Base-by-base conservation (phyloP, 2,329 filamentous ascomycete species). In the Colletotrichum tabaci region DNA sequence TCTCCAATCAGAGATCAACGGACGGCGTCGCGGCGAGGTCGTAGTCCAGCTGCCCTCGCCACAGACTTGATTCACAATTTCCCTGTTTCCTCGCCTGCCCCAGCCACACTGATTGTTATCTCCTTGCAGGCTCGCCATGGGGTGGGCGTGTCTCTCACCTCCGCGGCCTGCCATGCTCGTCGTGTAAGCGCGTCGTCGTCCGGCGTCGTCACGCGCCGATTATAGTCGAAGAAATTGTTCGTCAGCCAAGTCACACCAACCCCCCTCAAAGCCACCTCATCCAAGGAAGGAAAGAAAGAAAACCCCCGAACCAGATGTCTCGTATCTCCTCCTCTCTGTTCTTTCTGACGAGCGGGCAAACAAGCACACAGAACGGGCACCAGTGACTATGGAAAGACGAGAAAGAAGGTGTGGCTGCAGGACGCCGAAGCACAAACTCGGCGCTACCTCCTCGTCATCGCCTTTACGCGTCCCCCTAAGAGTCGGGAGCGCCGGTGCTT, bases 381-480 rank as follows among this genome's bases (percentile, higher is more conserved):
- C 10, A 52, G 13, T 13, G 5, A 44, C 35, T 10, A 38, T 2
- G 49, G 21, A 26, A 38, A 38, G n/a, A 21, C 13, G 12, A 13
- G 23, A 57, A 61, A 69, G 55, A 56, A 71, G 56, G 67, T 67
- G 67, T 71, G 67, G 63, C 67, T 71, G 67, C 63, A 71, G 56
- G 64, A 61, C 8, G 62, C 23, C 18, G 35, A 16, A 56, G 26
- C 23, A 35, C 5, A 18, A 16, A 4, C n/a, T 46, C 60, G 60
- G 47, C 6, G 15, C 57, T 18, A 5, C n/a, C 44, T 35, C 10
- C 35, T 42, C 63, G 44, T 50, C 38, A 49, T 30, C 35, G 6
- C 8, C 21, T 26, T 42, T 16, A 18, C 52, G 52, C 30, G 52
- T 30, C 16, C 16, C 18, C 50, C 50, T 16, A 30, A 53, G 26